Conservation (phyloP, 1,284 basidiomycete species). For the Puccinia coronata region DNA sequence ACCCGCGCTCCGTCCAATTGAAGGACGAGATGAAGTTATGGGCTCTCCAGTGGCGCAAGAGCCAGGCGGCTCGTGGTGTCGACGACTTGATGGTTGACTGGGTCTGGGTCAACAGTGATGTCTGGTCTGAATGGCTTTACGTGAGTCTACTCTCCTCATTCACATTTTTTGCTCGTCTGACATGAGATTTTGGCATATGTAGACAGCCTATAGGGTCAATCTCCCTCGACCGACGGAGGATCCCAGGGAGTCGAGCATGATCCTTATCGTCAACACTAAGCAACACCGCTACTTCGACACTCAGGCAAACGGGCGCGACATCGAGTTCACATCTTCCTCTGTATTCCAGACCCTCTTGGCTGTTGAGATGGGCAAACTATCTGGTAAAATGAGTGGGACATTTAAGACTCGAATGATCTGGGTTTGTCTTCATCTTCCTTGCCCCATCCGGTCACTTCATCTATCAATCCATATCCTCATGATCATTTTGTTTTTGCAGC, state of each 20-base stretch:
- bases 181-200: background rate
- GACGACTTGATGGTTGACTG: constrained; percentile 11
- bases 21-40: constrained; percentile 42
- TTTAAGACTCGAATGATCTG: constrained; percentile 2
- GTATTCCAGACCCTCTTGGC: constrained; percentile 44
- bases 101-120: constrained; percentile 24
- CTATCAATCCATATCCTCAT: background rate
- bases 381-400: constrained; percentile 9
- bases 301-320: constrained; percentile 15
- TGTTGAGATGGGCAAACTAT: constrained; percentile 37
- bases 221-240: constrained; percentile 14
- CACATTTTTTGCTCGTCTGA: background rate
- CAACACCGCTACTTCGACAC: constrained; percentile 29
- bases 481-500: too few relatives aligned
- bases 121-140: constrained; percentile 32
- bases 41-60: constrained; percentile 44
- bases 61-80: constrained; percentile 33
- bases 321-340: constrained; percentile 34
- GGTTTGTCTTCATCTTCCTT: constrained; percentile 3
- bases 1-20: background rate
- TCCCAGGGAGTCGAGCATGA: constrained; percentile 4
- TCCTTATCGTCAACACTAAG: constrained; percentile 24
- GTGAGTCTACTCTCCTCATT: background rate
- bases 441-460: background rate
- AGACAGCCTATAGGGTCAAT: constrained; percentile 7